phyloP scores from a whole-genome alignment of 2,329 filamentous ascomycete genomes.

The Botrytis galanthina region DNA sequence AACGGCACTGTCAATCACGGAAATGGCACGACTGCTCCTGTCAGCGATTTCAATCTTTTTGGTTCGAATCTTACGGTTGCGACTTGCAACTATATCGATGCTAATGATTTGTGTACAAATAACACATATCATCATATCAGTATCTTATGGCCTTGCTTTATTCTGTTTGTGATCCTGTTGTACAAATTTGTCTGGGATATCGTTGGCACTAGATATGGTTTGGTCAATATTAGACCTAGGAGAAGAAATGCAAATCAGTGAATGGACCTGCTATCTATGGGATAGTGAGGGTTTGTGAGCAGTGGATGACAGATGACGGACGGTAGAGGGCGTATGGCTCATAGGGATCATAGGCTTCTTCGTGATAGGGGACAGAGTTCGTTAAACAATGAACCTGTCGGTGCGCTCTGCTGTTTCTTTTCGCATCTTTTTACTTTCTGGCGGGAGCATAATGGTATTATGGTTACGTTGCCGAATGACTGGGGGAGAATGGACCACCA shows the following conservation, averaged over 20 bases:
- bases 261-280: too few relatives aligned
- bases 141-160: neutral
- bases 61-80: neutral
- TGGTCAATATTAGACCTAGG: neutral
- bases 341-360: neutral
- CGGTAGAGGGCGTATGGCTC: neutral
- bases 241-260: neutral
- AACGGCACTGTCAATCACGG: neutral
- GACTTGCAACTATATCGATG: neutral
- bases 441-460: accelerated
- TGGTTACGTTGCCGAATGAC: neutral
- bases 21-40: neutral
- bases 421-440: neutral
- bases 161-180: neutral
- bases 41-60: neutral
- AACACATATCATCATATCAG: neutral
- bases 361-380: neutral
- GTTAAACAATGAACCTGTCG: too few relatives aligned
- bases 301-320: too few relatives aligned
- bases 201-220: neutral
- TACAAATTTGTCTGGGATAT: neutral
- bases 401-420: neutral
- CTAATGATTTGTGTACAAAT: neutral
- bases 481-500: too few relatives aligned
- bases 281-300: neutral